phyloP scores from a whole-genome alignment of 2,329 filamentous ascomycete species.

The Hypocrella siamensis region DNA sequence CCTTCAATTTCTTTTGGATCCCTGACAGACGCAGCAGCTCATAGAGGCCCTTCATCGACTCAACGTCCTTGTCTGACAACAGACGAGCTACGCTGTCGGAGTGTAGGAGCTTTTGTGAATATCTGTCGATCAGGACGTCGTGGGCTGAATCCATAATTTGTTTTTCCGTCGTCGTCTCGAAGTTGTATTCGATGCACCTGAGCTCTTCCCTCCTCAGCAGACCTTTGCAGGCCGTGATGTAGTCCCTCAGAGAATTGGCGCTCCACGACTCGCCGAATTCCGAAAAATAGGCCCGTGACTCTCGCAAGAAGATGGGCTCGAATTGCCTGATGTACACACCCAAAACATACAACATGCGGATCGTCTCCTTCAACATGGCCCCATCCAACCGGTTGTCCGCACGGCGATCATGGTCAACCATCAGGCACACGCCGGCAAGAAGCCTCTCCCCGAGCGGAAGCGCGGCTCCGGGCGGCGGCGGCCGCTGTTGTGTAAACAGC shows the following conservation, averaged over 20 bases:
- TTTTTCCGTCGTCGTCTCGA: conserved; percentile 71
- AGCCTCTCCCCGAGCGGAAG: conserved; percentile 16
- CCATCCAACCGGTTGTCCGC: conserved; percentile 41
- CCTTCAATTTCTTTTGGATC: conserved; percentile 53
- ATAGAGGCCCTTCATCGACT: conserved; percentile 63
- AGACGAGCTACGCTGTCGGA: conserved; percentile 54
- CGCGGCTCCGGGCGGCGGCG: conserved; percentile 1
- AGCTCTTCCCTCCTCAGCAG: conserved; percentile 58
- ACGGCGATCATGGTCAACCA: conserved; percentile 58
- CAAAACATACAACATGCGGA: conserved; percentile 76
- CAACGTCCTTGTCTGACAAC: conserved; percentile 52
- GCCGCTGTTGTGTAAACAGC: conserved; percentile 21
- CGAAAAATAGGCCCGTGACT: conserved; percentile 52
- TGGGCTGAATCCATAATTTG: conserved; percentile 62
- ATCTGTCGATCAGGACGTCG: conserved; percentile 51
- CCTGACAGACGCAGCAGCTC: conserved; percentile 56
- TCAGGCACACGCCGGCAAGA: conserved; percentile 47
- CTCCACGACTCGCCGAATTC: conserved; percentile 55
- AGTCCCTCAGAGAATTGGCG: conserved; percentile 50
- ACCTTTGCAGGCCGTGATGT: conserved; percentile 53
- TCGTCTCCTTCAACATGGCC: conserved; percentile 52
- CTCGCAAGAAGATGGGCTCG: conserved; percentile 56
- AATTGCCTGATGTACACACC: conserved; percentile 67
- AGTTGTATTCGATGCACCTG: conserved; percentile 64
- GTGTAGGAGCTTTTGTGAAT: conserved; percentile 51